A percentile compares a stretch with the other conserved stretches of the same genome.
Conservation (phyloP, 306 rosid species). For the Lupinus albus region DNA sequence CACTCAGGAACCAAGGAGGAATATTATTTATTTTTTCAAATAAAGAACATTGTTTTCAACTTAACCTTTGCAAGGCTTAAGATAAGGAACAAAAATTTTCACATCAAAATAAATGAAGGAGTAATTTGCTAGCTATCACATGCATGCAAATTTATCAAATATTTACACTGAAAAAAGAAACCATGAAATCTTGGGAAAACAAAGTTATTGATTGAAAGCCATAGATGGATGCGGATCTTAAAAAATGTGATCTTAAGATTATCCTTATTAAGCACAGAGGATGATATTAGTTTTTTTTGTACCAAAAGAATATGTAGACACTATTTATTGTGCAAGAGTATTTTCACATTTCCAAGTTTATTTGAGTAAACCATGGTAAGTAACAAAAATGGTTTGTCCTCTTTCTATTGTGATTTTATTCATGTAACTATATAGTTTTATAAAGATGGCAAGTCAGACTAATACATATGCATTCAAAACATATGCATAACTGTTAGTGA, state of each 20-base stretch:
- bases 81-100: no score
- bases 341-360: neutral
- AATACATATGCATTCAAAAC: slow-evolving; percentile 23
- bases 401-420: neutral
- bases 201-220: slow-evolving; percentile 25
- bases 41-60: neutral
- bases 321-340: neutral
- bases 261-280: neutral
- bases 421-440: neutral
- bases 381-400: neutral
- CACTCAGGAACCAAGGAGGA: neutral
- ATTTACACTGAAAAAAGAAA: neutral
- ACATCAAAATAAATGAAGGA: no score
- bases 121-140: slow-evolving; percentile 3
- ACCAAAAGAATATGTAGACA: no score
- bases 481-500: neutral
- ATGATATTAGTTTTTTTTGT: no score
- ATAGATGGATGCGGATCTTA: neutral
- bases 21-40: neutral
- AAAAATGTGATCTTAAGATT: slow-evolving; percentile 17
- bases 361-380: neutral
- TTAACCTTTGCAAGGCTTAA: neutral
- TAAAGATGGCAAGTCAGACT: slow-evolving; percentile 6
- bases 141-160: neutral
- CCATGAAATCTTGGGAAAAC: neutral